A percentile compares a stretch with the other conserved stretches of the same genome.
Conservation (phyloP, 2,329 filamentous ascomycete species). For the Aspergillus carbonarius region DNA sequence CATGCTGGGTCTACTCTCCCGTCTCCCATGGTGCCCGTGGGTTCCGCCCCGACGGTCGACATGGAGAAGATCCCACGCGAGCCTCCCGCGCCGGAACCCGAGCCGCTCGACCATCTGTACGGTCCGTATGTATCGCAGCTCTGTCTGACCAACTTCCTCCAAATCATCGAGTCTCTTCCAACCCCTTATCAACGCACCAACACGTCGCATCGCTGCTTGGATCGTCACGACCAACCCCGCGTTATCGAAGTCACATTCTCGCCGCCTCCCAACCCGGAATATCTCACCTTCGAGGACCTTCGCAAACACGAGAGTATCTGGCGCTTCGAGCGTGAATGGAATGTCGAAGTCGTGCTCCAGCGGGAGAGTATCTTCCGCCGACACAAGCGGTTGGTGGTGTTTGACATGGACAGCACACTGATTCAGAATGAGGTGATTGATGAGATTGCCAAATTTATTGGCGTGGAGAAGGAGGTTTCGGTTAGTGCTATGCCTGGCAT, state of each 20-base stretch:
- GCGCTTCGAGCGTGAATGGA: constrained; percentile 84
- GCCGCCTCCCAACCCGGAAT: constrained; percentile 49
- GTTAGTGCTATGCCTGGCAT: constrained; percentile 34
- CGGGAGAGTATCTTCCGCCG: constrained; percentile 70
- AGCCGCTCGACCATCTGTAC: constrained; percentile 56
- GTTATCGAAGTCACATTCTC: constrained; percentile 55
- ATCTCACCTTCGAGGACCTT: constrained; percentile 62
- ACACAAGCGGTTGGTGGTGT: constrained; percentile 84
- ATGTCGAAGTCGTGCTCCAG: constrained; percentile 79
- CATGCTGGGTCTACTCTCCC: constrained; percentile 36
- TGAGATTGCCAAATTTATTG: constrained; percentile 81
- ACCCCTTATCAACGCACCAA: constrained; percentile 51
- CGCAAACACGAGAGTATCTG: constrained; percentile 79
- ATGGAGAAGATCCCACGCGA: constrained; percentile 55
- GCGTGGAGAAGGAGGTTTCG: constrained; percentile 77
- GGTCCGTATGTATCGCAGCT: constrained; percentile 55
- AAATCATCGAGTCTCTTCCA: constrained; percentile 50
- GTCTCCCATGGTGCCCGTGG: constrained; percentile 42
- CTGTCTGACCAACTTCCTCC: constrained; percentile 57
- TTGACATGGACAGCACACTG: constrained; percentile 98
- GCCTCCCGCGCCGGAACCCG: constrained; percentile 54
- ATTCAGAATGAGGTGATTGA: constrained; percentile 98
- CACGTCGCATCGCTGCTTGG: constrained; percentile 50
- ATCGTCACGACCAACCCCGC: constrained; percentile 48
- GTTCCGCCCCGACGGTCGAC: constrained; percentile 52